Evolutionary conservation across 1,139 yeast genomes (phyloP), one percentile per base, ranked within the genome.

Genomic region (Meyerozyma guilliermondii): DNA sequence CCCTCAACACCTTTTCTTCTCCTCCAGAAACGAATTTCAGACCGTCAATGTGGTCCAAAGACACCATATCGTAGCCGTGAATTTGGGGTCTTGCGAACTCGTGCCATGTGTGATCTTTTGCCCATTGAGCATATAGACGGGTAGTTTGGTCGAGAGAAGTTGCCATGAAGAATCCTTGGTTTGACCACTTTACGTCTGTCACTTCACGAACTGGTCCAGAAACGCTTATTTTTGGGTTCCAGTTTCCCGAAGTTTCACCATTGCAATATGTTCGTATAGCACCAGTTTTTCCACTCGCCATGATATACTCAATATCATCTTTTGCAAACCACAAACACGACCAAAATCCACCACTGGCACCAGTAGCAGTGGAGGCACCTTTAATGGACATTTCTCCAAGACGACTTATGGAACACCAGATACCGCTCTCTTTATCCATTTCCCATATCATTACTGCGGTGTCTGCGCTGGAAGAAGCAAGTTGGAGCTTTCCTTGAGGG

Each of bases 321-420:
- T 74, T 66, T 8, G 68, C 59, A 41, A 86, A 78, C 97, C 98
- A 92, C 27, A 83, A 57, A 41, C 94, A 84, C 2, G 87, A 78
- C 96, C 96, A 92, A 60, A 94, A 91, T 3, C 98, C 98, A 50
- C 98, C 98, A 2, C 96, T 81, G 0, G 98, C 87, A 9, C 99
- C 99, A 0, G 98, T 92, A 3, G 98, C 98, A 0, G 98, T 91
- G 4, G 95, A 86, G 0, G 98, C 96, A 52, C 99, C 99, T 62
- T 92, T 92, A 41, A 89, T 84, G 36, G 96, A 84, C 53, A 92
- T 74, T 56, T 92, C 98, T 33, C 99, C 99, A 26, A 94, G 66
- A 54, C 98, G 71, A 27, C 83, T 72, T 16, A 75, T 72, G 47
- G 95, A 87, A 16, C 87, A 75, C 98, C 98, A 94, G 40, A 92